Conservation (phyloP, 345 rosid genomes). For the Excoecaria cochinchinensis region DNA sequence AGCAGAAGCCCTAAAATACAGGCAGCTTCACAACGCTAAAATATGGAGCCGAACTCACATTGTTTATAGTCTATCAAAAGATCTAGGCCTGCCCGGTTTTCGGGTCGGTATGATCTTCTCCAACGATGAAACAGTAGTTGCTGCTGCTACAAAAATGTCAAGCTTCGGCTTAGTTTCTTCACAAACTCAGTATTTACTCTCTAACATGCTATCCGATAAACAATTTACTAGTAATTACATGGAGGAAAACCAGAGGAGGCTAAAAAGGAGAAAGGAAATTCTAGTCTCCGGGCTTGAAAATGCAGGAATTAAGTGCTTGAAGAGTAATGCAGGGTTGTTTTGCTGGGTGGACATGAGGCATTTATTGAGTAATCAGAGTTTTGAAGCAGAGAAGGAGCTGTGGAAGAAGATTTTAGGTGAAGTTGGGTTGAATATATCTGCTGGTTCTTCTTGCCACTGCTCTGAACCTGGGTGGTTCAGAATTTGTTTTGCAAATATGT, state of each 20-base stretch:
- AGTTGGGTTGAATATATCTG: slow-evolving; percentile 27
- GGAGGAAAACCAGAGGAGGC: slow-evolving; percentile 16
- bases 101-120: slow-evolving; percentile 34
- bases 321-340: slow-evolving; percentile 32
- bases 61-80: slow-evolving; percentile 33
- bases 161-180: slow-evolving; percentile 34
- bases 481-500: slow-evolving; percentile 35
- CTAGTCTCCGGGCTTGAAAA: slow-evolving; percentile 18
- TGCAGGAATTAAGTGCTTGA: slow-evolving; percentile 25
- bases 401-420: slow-evolving; percentile 24
- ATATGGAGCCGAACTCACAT: slow-evolving; percentile 23
- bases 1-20: slow-evolving; percentile 19
- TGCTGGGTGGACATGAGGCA: slow-evolving; percentile 37
- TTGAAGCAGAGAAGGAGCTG: slow-evolving; percentile 28
- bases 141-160: slow-evolving; percentile 36
- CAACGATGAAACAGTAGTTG: slow-evolving; percentile 20
- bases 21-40: slow-evolving; percentile 6
- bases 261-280: slow-evolving; percentile 22
- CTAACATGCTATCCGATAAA: slow-evolving; percentile 16
- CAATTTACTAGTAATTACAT: slow-evolving; percentile 16
- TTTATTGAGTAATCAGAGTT: slow-evolving; percentile 4
- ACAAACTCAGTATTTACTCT: slow-evolving; percentile 30
- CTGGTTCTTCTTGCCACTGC: slow-evolving; percentile 36
- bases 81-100: slow-evolving; percentile 32
- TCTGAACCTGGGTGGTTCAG: slow-evolving; percentile 37